Conservation (phyloP, 495 filamentous ascomycete genomes). For the Hypoxylon lenormandii region DNA sequence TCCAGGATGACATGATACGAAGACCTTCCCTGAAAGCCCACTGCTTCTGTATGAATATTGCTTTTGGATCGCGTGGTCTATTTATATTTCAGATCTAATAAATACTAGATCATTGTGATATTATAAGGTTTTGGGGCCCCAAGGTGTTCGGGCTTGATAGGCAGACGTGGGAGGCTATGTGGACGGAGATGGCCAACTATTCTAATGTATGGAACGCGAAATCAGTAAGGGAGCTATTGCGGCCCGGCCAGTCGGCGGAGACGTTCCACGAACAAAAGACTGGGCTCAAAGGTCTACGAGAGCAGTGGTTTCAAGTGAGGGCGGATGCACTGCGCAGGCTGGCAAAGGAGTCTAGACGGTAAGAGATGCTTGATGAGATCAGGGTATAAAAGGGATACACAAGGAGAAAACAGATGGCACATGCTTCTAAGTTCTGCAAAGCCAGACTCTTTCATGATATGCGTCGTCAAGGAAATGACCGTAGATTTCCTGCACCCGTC, state of each 20-base stretch:
- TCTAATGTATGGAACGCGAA: slow-evolving; percentile 7
- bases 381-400: no score
- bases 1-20: no score
- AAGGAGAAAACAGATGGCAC: background rate
- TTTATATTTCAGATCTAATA: no score
- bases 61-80: no score
- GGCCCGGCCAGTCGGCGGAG: slow-evolving; percentile 1
- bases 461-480: background rate
- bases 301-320: slow-evolving; percentile 12
- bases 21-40: no score
- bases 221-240: background rate
- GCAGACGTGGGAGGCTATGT: slow-evolving; percentile 17
- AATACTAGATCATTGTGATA: no score
- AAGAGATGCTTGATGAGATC: background rate
- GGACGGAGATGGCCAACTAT: slow-evolving; percentile 11
- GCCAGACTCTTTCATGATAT: background rate
- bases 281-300: background rate
- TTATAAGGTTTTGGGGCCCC: slow-evolving; percentile 4
- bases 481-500: background rate
- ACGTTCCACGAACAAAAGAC: slow-evolving; percentile 7
- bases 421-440: background rate
- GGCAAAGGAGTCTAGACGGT: slow-evolving; percentile 5
- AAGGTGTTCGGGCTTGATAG: slow-evolving; percentile 13
- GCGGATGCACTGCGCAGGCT: slow-evolving; percentile 6
- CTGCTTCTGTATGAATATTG: no score